These are phyloP conservation scores for Amniculicola lignicola DNA, from an alignment of 495 filamentous ascomycete species.

Conservation along the genomic window DNA sequence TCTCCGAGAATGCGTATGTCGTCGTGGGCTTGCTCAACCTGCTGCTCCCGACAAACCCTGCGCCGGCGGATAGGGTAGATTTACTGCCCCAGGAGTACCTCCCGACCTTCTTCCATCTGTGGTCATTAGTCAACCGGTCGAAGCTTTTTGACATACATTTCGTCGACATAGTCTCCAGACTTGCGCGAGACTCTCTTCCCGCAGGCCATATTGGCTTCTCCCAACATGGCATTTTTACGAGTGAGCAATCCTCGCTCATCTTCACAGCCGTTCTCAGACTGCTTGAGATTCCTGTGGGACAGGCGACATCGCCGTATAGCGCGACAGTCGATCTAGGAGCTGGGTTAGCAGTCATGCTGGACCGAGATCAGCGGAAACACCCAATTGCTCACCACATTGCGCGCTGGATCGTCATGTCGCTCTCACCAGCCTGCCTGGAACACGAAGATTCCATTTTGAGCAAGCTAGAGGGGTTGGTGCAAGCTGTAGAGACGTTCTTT, in stretches of 20 bases:
- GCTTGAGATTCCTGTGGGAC: slow-evolving; percentile 94
- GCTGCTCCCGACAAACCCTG: slow-evolving; percentile 80
- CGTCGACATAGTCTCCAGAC: slow-evolving; percentile 81
- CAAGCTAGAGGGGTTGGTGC: slow-evolving; percentile 87
- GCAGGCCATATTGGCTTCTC: slow-evolving; percentile 75
- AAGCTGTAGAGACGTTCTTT: slow-evolving; percentile 97
- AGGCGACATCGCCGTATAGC: slow-evolving; percentile 90
- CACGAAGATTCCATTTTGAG: slow-evolving; percentile 74
- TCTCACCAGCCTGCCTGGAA: slow-evolving; percentile 81
- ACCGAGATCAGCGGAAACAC: slow-evolving; percentile 88
- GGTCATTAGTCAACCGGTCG: slow-evolving; percentile 88
- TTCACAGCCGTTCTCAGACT: slow-evolving; percentile 88
- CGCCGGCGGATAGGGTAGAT: slow-evolving; percentile 59
- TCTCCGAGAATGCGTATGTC: slow-evolving; percentile 82
- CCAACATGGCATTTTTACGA: slow-evolving; percentile 85
- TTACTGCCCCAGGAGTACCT: slow-evolving; percentile 80
- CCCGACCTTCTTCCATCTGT: slow-evolving; percentile 91
- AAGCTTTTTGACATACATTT: slow-evolving; percentile 83
- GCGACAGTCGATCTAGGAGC: slow-evolving; percentile 73
- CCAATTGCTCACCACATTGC: slow-evolving; percentile 88
- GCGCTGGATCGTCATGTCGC: slow-evolving; percentile 90
- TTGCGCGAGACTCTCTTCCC: slow-evolving; percentile 76
- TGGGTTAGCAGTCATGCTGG: slow-evolving; percentile 78
- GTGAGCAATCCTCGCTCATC: slow-evolving; percentile 86
- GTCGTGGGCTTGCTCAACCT: slow-evolving; percentile 82